phyloP scores from a whole-genome alignment of 129 eudicot species.

The Flaveria bidentis region DNA sequence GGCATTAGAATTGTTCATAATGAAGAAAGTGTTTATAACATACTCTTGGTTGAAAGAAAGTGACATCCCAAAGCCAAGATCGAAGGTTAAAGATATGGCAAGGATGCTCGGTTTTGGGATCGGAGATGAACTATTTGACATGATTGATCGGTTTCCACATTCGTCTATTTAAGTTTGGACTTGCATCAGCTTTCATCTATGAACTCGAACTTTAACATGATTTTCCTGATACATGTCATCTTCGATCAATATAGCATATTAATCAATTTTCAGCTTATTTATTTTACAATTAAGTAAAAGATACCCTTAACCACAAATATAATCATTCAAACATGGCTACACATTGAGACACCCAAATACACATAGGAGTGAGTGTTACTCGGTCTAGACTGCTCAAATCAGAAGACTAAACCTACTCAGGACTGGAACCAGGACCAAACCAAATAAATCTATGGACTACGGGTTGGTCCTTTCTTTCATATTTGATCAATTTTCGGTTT shows the following conservation, averaged over 20 bases:
- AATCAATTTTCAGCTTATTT: neutral
- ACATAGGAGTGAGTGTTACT: no score
- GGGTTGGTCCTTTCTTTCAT: no score
- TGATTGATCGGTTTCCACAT: slow-evolving; percentile 53
- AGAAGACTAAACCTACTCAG: no score
- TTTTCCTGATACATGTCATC: neutral
- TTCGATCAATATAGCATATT: neutral
- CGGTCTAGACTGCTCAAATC: no score
- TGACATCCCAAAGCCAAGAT: slow-evolving; percentile 69
- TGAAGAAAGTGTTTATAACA: slow-evolving; percentile 81
- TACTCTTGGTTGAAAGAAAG: slow-evolving; percentile 84
- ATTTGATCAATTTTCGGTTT: no score
- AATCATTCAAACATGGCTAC: no score
- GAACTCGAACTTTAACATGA: neutral
- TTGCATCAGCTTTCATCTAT: neutral
- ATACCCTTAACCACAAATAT: neutral
- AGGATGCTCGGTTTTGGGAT: slow-evolving; percentile 95
- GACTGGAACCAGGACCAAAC: no score
- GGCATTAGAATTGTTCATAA: slow-evolving; percentile 83
- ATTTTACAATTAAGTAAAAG: neutral
- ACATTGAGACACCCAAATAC: no score
- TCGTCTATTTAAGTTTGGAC: slow-evolving; percentile 17
- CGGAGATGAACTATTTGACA: slow-evolving; percentile 86
- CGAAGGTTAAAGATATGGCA: slow-evolving; percentile 88
- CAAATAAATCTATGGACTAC: no score